phyloP scores from a whole-genome alignment of 176 grass and related monocot species.

The Oryza officinalis region DNA sequence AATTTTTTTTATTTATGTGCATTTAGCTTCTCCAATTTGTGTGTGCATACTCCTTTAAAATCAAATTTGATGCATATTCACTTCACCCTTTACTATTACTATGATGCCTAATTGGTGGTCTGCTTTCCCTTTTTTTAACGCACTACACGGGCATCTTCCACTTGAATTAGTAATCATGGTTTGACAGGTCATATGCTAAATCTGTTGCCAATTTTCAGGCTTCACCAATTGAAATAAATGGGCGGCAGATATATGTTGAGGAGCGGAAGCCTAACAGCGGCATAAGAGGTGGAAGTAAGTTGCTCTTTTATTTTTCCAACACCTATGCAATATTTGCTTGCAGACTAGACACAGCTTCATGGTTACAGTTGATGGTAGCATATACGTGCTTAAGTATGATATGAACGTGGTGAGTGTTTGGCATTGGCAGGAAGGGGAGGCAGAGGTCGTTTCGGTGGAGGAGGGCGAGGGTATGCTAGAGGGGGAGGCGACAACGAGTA shows the following conservation, averaged over 20 bases:
- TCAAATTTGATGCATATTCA: neutral
- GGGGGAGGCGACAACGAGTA: conserved; percentile 45
- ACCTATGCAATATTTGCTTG: neutral
- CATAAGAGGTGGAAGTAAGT: conserved; percentile 79
- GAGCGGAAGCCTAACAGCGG: conserved; percentile 83
- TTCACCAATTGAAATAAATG: conserved; percentile 76
- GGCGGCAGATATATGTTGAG: conserved; percentile 89
- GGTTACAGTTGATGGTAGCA: neutral
- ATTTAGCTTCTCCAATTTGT: neutral
- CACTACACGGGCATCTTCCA: neutral
- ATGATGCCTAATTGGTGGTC: neutral
- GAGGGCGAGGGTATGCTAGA: conserved; percentile 44
- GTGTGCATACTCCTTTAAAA: neutral
- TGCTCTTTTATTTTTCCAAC: neutral
- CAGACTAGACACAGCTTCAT: neutral
- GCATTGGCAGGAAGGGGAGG: conserved; percentile 59
- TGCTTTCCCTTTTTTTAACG: neutral
- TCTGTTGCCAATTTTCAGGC: conserved; percentile 45
- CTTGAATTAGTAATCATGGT: neutral
- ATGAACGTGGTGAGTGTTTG: neutral
- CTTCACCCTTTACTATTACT: neutral
- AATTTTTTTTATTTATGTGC: neutral
- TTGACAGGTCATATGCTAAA: conserved; percentile 3
- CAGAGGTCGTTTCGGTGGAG: conserved; percentile 52
- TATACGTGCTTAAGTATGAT: neutral